A percentile compares a stretch with the other conserved stretches of the same genome.
phyloP scores from a whole-genome alignment of 768 basidiomycete species.

The Russula compacta region DNA sequence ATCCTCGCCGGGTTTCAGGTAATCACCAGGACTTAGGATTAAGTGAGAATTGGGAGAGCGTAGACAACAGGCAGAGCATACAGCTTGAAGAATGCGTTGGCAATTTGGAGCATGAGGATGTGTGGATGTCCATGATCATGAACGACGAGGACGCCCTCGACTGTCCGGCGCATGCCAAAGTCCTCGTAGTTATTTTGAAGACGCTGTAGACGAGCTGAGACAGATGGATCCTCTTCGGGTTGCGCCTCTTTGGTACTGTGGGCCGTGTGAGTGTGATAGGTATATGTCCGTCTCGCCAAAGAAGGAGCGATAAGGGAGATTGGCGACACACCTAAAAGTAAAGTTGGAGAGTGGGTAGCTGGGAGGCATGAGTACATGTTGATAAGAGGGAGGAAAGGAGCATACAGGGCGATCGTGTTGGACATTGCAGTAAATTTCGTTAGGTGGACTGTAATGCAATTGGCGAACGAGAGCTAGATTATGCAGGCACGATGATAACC shows the following conservation, averaged over 20 bases:
- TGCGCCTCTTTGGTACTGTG: conserved; percentile 89
- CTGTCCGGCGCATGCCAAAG: conserved; percentile 92
- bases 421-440: conserved; percentile 30
- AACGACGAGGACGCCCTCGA: conserved; percentile 83
- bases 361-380: background rate
- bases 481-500: background rate
- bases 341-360: conserved; percentile 87
- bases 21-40: conserved; percentile 79
- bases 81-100: conserved; percentile 99
- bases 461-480: background rate
- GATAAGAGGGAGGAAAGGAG: background rate
- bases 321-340: conserved; percentile 62
- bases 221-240: conserved; percentile 95
- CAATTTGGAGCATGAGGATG: conserved; percentile 96
- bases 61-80: conserved; percentile 32
- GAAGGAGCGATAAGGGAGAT: background rate
- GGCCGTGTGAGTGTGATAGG: conserved; percentile 2
- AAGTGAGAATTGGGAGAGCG: background rate
- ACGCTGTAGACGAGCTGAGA: conserved; percentile 87
- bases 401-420: conserved; percentile 44
- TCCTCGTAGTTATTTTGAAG: conserved; percentile 96
- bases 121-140: conserved; percentile 98
- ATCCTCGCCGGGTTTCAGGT: conserved; percentile 92
- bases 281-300: background rate
- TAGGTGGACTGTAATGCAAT: background rate